phyloP scores from a whole-genome alignment of 2,329 filamentous ascomycete genomes.

The Penicillium occitanis region DNA sequence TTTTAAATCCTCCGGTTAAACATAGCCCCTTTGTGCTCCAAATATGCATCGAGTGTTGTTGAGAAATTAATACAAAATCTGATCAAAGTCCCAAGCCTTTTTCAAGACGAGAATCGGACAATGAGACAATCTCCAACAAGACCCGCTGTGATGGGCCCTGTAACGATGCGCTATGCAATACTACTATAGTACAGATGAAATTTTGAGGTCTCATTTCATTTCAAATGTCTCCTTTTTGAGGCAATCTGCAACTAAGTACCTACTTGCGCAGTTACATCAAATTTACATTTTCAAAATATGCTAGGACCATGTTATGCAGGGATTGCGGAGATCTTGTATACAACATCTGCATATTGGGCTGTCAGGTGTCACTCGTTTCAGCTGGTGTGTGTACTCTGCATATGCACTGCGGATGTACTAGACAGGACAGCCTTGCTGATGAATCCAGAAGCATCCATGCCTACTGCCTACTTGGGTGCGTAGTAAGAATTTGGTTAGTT shows the following conservation, averaged over 20 bases:
- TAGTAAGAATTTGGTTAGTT: neutral
- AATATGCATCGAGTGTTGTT: neutral
- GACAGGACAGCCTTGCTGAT: slow-evolving; percentile 1
- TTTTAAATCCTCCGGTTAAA: neutral
- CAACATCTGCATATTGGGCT: neutral
- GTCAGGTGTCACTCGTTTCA: slow-evolving; percentile 1
- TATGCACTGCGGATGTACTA: neutral
- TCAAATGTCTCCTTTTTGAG: neutral
- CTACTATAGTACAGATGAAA: neutral
- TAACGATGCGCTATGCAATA: neutral
- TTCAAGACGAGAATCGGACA: neutral
- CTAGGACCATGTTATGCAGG: slow-evolving; percentile 6
- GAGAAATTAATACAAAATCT: neutral
- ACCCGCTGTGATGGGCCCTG: slow-evolving; percentile 1
- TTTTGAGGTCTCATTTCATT: neutral
- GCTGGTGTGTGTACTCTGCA: slow-evolving; percentile 4
- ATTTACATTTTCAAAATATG: neutral
- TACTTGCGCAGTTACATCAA: neutral
- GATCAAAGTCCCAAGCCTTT: neutral
- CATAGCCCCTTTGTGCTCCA: neutral
- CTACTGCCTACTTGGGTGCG: neutral
- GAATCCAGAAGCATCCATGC: neutral
- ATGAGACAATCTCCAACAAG: slow-evolving; percentile 2
- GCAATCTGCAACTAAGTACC: neutral
- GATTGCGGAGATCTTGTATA: neutral